phyloP scores from a whole-genome alignment of 805 yeast genomes.

The Metschnikowia gelsemii region DNA sequence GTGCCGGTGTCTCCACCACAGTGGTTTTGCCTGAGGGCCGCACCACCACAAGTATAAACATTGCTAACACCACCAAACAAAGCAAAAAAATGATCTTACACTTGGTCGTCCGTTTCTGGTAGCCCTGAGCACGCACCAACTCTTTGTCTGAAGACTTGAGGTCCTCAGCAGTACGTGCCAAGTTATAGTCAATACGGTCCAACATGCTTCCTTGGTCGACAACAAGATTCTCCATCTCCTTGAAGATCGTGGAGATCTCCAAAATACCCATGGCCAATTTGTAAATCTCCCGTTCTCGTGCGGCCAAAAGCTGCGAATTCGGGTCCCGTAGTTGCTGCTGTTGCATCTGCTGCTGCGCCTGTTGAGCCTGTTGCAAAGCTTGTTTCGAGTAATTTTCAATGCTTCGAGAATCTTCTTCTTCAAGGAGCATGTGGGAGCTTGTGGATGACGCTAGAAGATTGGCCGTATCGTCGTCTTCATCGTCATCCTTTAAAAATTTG shows the following conservation, averaged over 20 bases:
- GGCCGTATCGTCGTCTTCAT: conserved; percentile 46
- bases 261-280: conserved; percentile 91
- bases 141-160: conserved; percentile 77
- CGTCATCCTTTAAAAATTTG: conserved; percentile 79
- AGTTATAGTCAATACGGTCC: conserved; percentile 91
- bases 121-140: conserved; percentile 67
- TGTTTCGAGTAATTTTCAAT: conserved; percentile 52
- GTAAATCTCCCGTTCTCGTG: conserved; percentile 86
- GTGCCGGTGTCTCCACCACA: conserved; percentile 21
- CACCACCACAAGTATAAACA: conserved; percentile 67
- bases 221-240: conserved; percentile 86
- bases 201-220: conserved; percentile 94
- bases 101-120: conserved; percentile 87
- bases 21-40: conserved; percentile 49
- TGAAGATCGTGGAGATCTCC: conserved; percentile 89
- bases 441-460: conserved; percentile 4
- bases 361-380: conserved; percentile 51
- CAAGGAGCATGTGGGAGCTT: conserved; percentile 11
- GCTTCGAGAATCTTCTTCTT: conserved; percentile 17
- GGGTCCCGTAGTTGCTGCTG: conserved; percentile 24
- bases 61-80: conserved; percentile 65
- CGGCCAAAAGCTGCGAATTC: conserved; percentile 45
- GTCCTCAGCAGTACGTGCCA: conserved; percentile 75
- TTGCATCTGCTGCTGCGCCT: conserved; percentile 51
- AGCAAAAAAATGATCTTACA: conserved; percentile 82